Conservation (phyloP, 2,329 filamentous ascomycete genomes). For the Fusarium sp. region DNA sequence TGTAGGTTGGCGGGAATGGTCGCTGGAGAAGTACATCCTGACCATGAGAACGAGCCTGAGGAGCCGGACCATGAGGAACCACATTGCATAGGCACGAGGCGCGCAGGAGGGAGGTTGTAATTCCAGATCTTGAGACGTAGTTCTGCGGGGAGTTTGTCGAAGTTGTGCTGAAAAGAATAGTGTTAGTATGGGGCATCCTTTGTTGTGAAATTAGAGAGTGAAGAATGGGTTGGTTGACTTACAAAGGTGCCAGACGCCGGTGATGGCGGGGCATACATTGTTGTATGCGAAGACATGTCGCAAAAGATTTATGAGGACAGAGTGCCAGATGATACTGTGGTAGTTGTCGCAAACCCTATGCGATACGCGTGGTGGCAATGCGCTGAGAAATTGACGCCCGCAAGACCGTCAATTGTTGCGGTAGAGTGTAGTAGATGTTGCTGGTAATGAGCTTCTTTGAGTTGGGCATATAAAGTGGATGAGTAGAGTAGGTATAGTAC, state of each 20-base stretch:
- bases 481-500: not conserved
- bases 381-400: not conserved
- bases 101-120: constrained; percentile 56
- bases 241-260: constrained; percentile 26
- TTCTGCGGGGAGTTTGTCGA: constrained; percentile 58
- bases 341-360: not conserved
- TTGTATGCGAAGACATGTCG: constrained; percentile 17
- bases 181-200: constrained; percentile 12
- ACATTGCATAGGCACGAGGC: constrained; percentile 59
- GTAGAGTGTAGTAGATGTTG: not conserved
- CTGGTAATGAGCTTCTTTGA: not conserved
- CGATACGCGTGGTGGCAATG: constrained; percentile 3
- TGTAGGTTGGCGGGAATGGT: constrained; percentile 59
- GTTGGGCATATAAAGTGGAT: not conserved
- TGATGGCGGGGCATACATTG: constrained; percentile 3
- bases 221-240: constrained; percentile 14
- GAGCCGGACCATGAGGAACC: constrained; percentile 48
- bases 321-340: not conserved
- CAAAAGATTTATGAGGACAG: not conserved
- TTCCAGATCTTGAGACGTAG: constrained; percentile 62
- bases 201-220: not conserved
- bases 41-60: constrained; percentile 30
- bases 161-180: constrained; percentile 51
- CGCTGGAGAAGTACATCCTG: constrained; percentile 57
- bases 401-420: not conserved